phyloP scores from a whole-genome alignment of 352 stramenopile genomes.

The Pseudoperonospora humuli region DNA sequence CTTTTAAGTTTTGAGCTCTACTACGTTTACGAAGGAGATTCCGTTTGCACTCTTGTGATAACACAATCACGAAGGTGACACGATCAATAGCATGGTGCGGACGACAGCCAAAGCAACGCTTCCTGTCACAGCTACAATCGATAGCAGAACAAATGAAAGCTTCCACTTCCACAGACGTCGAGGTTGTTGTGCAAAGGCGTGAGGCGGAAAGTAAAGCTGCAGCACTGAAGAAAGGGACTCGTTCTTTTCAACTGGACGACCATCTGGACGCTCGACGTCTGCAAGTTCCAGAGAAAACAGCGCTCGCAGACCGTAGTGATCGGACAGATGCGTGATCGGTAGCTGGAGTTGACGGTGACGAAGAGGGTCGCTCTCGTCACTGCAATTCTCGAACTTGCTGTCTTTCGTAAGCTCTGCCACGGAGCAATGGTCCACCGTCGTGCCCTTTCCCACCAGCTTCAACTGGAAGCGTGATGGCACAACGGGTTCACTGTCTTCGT shows the following conservation, averaged over 20 bases:
- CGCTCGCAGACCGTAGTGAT: slow-evolving; percentile 62
- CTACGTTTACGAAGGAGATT: no score
- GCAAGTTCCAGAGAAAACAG: slow-evolving; percentile 45
- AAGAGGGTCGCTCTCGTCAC: slow-evolving; percentile 11
- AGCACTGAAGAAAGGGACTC: slow-evolving; percentile 48
- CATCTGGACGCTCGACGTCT: slow-evolving; percentile 37
- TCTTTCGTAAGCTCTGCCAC: slow-evolving; percentile 28
- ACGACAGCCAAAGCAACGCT: slow-evolving; percentile 13
- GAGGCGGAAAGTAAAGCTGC: slow-evolving; percentile 58
- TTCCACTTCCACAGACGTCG: slow-evolving; percentile 66
- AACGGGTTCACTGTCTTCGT: slow-evolving; percentile 18
- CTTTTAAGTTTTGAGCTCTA: no score
- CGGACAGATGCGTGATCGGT: slow-evolving; percentile 73
- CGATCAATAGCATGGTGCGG: slow-evolving; percentile 13
- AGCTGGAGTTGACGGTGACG: slow-evolving; percentile 14
- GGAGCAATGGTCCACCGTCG: slow-evolving; percentile 50
- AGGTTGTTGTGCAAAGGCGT: slow-evolving; percentile 47
- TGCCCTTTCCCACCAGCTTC: slow-evolving; percentile 32
- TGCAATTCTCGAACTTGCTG: slow-evolving; percentile 9
- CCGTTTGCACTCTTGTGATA: no score
- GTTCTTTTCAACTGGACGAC: slow-evolving; percentile 15
- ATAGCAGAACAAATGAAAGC: slow-evolving; percentile 33
- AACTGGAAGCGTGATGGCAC: slow-evolving; percentile 27
- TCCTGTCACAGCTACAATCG: slow-evolving; percentile 26
- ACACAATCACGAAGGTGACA: no score